Evolutionary conservation across 2,329 filamentous ascomycete genomes (phyloP), one percentile per base, ranked within the genome.

Genomic region (Elsinoe fawcettii): DNA sequence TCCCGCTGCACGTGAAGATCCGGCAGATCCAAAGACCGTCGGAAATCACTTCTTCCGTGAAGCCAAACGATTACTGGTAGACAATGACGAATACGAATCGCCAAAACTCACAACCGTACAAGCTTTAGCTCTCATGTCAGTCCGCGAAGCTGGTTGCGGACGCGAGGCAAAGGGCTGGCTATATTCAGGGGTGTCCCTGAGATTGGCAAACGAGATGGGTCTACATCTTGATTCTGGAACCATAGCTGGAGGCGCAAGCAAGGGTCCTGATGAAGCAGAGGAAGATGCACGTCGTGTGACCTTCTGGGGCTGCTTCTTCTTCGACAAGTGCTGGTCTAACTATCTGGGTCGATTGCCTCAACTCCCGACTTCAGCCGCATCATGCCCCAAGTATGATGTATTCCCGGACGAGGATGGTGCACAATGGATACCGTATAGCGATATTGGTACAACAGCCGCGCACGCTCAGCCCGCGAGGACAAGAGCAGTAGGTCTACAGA

Each of bases 311-410:
- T 96, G 91, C 69, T 97, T 93, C 71, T 74, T 96, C n/a, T 95
- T 97, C 69, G 93, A 99, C 75, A 97, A 96, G 78, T 95, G 90
- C 70, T 97, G 92, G 91, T 96, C 91, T 49, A 97, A 97, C 69
- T 97, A 97, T 65, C 81, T 97, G 22, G 93, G 93, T 44, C 86
- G 93, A 43, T 78, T 96, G 60, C 93, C 93, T 8, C 93, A 96
- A 69, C 76, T 97, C 8, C 86, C 89, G 0, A 85, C 83, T 41
- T 83, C 84, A 27, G 87, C 88, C 6, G 87, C 90, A 65, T 95
- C 86, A 32, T 88, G 90, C 1, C 86, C 89, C 23, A 95, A 92
- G 69, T 88, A 90, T 62, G 91, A 96, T 59, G 89, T 96, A 9
- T 93, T 96, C 63, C 90, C 90, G 0, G 80, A 84, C 54, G 93